phyloP scores from a whole-genome alignment of 164 flowering plant genomes.

The Nymphaea thermarum region DNA sequence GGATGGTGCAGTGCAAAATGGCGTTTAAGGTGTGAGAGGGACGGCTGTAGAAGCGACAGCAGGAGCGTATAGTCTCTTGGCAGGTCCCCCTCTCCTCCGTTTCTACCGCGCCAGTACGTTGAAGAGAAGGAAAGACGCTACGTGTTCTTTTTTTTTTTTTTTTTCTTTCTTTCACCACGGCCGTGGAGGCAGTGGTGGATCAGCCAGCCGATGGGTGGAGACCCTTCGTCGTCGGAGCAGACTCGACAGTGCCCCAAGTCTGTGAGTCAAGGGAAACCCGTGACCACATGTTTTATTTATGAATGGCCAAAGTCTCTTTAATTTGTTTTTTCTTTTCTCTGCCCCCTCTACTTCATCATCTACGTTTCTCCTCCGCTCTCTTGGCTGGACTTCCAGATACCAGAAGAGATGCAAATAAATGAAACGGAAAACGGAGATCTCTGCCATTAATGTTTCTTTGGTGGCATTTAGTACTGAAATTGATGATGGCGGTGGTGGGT shows the following conservation, averaged over 20 bases:
- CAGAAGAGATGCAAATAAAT: neutral
- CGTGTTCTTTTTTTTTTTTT: neutral
- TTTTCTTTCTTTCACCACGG: neutral
- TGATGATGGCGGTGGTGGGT: neutral
- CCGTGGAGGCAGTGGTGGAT: too few relatives aligned
- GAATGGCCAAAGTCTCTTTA: neutral
- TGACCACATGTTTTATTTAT: neutral
- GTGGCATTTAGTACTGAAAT: neutral
- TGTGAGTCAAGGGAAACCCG: neutral
- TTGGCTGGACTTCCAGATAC: too few relatives aligned
- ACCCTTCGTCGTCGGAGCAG: neutral
- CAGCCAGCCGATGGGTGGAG: too few relatives aligned
- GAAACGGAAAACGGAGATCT: neutral
- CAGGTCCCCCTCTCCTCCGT: neutral
- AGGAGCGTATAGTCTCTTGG: neutral
- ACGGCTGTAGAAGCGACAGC: neutral
- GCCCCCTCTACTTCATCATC: neutral
- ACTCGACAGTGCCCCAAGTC: neutral
- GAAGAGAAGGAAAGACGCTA: neutral
- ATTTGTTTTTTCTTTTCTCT: too few relatives aligned
- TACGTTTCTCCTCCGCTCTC: neutral
- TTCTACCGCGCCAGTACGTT: too few relatives aligned
- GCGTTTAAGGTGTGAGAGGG: neutral
- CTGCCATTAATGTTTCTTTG: neutral
- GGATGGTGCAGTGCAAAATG: neutral